A percentile compares a stretch with the other conserved stretches of the same genome.
Evolutionary conservation across 257 asterid genomes (phyloP).

Genomic region (Jacaranda mimosifolia): DNA sequence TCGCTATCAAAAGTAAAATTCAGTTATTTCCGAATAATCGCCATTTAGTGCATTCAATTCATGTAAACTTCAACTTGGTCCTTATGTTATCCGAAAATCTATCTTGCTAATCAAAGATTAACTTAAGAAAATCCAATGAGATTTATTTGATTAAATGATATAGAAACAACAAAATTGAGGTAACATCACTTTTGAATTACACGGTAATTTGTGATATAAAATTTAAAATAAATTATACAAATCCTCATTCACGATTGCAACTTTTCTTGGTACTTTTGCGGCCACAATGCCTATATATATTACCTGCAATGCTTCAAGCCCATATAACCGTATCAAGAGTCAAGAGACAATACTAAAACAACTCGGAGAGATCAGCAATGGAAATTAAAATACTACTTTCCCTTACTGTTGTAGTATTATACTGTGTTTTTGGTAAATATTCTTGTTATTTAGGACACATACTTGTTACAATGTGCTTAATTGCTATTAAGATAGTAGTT

Average conservation of each 20-base stretch:
- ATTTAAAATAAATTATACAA: background rate
- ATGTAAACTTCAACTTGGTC: no score
- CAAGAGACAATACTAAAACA: background rate
- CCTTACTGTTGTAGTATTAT: constrained; percentile 23
- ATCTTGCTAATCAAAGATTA: background rate
- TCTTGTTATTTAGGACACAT: background rate
- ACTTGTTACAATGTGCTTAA: background rate
- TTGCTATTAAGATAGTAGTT: no score
- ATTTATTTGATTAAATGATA: background rate
- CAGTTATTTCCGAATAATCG: no score
- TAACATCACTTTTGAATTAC: background rate
- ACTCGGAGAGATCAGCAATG: background rate
- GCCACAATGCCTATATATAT: background rate
- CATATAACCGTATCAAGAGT: background rate
- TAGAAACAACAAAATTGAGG: background rate
- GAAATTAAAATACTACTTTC: background rate
- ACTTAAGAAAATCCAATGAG: background rate
- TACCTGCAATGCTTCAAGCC: background rate
- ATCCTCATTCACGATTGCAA: background rate
- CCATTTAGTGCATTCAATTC: no score
- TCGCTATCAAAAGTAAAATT: no score
- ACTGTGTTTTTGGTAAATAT: constrained; percentile 28
- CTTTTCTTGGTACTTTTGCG: background rate
- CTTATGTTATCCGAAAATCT: background rate
- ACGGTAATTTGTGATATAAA: constrained; percentile 10